phyloP scores from a whole-genome alignment of 352 stramenopile species.

The Globisporangium yorkense region DNA sequence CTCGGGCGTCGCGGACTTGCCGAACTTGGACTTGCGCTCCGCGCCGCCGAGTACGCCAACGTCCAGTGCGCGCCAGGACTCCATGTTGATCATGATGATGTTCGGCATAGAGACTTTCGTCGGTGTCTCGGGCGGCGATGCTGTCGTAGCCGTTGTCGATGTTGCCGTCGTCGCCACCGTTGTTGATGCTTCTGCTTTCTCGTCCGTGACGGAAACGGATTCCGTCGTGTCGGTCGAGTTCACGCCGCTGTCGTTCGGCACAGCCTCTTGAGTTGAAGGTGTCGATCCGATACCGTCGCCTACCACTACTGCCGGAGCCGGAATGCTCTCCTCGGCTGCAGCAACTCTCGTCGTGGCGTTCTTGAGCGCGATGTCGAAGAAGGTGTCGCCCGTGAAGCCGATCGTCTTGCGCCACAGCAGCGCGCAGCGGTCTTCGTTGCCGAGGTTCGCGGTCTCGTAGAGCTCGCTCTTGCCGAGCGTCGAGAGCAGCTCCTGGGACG shows the following conservation, averaged over 20 bases:
- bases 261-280: not conserved
- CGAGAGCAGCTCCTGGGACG: slow-evolving; percentile 36
- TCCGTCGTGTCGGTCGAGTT: not conserved
- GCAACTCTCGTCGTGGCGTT: slow-evolving; percentile 18
- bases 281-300: not conserved
- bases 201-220: not conserved
- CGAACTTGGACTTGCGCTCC: slow-evolving; percentile 28
- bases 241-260: not conserved
- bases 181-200: not conserved
- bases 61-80: slow-evolving; percentile 62
- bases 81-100: slow-evolving; percentile 74
- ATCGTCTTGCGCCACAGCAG: slow-evolving; percentile 63
- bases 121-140: not conserved
- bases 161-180: not conserved
- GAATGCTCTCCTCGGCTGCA: slow-evolving; percentile 2
- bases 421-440: slow-evolving; percentile 59
- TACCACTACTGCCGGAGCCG: not conserved
- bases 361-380: slow-evolving; percentile 43
- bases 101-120: slow-evolving; percentile 28
- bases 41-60: slow-evolving; percentile 55
- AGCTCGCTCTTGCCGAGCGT: slow-evolving; percentile 38
- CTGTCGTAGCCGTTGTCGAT: not conserved
- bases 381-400: slow-evolving; percentile 37
- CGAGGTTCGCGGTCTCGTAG: slow-evolving; percentile 34
- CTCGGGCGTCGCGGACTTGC: slow-evolving; percentile 46